Base-by-base conservation (phyloP, 441 rosid genomes). In the Isatis lusitanica region DNA sequence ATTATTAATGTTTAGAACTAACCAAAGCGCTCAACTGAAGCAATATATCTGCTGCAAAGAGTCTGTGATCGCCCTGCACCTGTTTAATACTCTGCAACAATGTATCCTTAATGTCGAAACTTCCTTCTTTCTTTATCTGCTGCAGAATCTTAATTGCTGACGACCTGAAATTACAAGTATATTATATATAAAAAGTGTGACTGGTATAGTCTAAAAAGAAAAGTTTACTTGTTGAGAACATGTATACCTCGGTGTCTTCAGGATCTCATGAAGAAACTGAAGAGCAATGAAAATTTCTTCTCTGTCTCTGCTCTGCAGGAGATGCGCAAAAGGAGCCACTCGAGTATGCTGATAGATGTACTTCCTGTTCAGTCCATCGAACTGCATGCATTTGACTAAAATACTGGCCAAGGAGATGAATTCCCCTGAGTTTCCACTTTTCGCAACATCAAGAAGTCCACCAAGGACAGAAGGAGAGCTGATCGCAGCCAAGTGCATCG, bases 301-400 rank as follows among this genome's bases (percentile, higher is more conserved):
- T 76, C 79, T 82, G 73, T 85, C 80, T 31, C 80, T 74, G 74
- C 94, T 84, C 48, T 79, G 87, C 36, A 94, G 79, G 35, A 91
- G 91, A 75, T 76, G 63, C 36, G 85, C 82, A 61, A 95, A 86
- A 67, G 93, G 92, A 78, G 87, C 85, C 53, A 95, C 71, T 57
- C 87, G 82, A 72, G 88, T 76, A 60, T 73, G 74, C 56, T 85
- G 85, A 40, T 90, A 81, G 66, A 94, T 70, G 68, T 81, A 66
- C 74, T 79, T 82, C 77, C 96, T 88, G 86, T 94, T 83, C 16
- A 83, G 81, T 58, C 96, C 98, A 78, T 91, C 96, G 81, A 88
- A 90, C 68, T 91, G 88, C 93, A 95, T 95, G 56, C 99, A 92
- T 71, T 90, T 92, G 9, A 91, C 85, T 33, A 95, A 80, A 78